Base-by-base conservation (phyloP, 2,329 filamentous ascomycete genomes). In the Xylaria sp. region DNA sequence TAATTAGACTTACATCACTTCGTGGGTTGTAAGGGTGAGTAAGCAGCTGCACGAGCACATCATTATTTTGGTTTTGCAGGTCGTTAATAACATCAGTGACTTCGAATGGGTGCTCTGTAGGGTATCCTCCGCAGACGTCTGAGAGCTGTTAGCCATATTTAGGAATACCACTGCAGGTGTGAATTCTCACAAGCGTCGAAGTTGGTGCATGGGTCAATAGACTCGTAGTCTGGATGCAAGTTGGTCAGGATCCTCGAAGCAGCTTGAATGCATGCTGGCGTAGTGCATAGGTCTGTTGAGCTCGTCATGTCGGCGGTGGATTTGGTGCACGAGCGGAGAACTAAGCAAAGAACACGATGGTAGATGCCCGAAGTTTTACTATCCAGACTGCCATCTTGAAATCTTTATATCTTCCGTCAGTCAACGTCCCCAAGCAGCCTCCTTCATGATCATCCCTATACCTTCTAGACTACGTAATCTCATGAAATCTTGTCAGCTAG, bases 41-140 rank as follows among this genome's bases (percentile, higher is more conserved):
- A 8, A 54, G 27, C 15, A 54, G 11, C 27, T 54, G 51, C 4
- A 54, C 38, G 25, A 54, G 9, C 37, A 54, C 51, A n/a, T 54
- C 51, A 3, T 43, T 33, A 17, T 21, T 54, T 54, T 31, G 38
- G 23, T 35, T 25, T 44, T 43, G 25, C 17, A 44, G 4, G 19
- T 33, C 38, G 6, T 7, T 41, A 3, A 44, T 10, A 25, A 10
- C 13, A 25, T 54, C 38, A 35, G 27, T 44, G 10, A 19, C 17
- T 35, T 44, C 51, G 27, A 54, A 54, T 15, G 47, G 53, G 23
- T 19, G 49, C 9, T 49, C 17, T 1, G 21, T 10, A 9, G 59
- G 59, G 29, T 38, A 57, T 17, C 41, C 47, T 43, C 54, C 54
- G 19, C 54, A 62, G 46, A 37, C 59, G 27, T 57, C 51, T 54